Conservation (phyloP, 805 yeast species). For the Pichia cabralensis region DNA sequence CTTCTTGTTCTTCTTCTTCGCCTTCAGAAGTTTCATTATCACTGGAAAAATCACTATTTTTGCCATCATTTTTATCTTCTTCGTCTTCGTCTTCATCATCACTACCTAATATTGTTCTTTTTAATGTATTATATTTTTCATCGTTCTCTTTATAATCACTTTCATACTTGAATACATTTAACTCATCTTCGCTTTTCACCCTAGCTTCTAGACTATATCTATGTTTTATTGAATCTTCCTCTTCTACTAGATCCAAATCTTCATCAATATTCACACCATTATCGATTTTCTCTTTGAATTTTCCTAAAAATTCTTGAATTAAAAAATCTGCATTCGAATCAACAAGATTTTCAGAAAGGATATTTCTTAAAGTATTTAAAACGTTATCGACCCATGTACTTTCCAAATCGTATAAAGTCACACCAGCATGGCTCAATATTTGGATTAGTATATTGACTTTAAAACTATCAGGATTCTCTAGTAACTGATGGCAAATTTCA, state of each 20-base stretch:
- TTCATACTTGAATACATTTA: slow-evolving; percentile 44
- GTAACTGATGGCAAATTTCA: slow-evolving; percentile 41
- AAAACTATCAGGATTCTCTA: slow-evolving; percentile 37
- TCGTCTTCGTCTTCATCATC: slow-evolving; percentile 21
- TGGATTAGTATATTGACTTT: slow-evolving; percentile 45
- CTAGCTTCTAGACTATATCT: slow-evolving; percentile 43
- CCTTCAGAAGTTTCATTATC: slow-evolving; percentile 11
- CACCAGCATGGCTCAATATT: slow-evolving; percentile 45
- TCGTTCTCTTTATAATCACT: slow-evolving; percentile 41
- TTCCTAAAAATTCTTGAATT: slow-evolving; percentile 42
- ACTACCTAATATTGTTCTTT: slow-evolving; percentile 35
- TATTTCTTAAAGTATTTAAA: slow-evolving; percentile 48
- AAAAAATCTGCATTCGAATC: slow-evolving; percentile 32
- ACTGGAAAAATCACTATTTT: slow-evolving; percentile 8
- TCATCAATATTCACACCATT: slow-evolving; percentile 34
- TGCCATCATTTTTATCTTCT: slow-evolving; percentile 9
- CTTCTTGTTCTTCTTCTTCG: slow-evolving; percentile 18
- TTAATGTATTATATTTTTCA: slow-evolving; percentile 33
- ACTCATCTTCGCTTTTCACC: slow-evolving; percentile 33
- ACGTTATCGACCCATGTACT: slow-evolving; percentile 26
- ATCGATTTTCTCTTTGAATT: slow-evolving; percentile 29
- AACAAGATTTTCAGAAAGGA: slow-evolving; percentile 47
- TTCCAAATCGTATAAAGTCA: slow-evolving; percentile 33
- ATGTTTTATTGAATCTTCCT: slow-evolving; percentile 51
- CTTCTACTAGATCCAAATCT: slow-evolving; percentile 53